Base-by-base conservation (phyloP, 73 alveolate species). In the Stentor coeruleus region DNA sequence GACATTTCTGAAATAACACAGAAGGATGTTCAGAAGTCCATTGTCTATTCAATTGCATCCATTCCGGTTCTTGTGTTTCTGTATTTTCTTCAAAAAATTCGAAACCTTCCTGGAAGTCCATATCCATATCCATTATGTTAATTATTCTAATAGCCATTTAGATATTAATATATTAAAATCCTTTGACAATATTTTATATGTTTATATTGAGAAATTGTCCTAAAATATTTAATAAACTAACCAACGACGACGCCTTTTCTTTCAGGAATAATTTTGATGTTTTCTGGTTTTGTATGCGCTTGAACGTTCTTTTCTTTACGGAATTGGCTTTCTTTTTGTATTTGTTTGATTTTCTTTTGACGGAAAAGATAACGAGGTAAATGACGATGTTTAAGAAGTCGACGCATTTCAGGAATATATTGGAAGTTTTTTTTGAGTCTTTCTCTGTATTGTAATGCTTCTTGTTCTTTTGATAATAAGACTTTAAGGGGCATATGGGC, bases 391-490 rank as follows among this genome's bases (percentile, higher is more conserved):
- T 95, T 91, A 39, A 87, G 81, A 38, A 97, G 93, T 85, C 95
- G 86, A 74, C 87, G 95, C 73, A 97, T 91, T 87, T 97, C 99
- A 3, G 86, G 82, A 86, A 93, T 92, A 82, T 94, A 90, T 81
- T 89, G 89, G 87, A 86, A 97, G 85, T 95, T 97, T 86, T 94
- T 94, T 84, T 95, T 93, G n/a, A 96, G 92, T 33, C 91, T 94
- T 55, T 95, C 93, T 36, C 93, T 83, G 86, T 97, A 97, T 57
- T 91, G 89, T 30, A 95, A 72, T 39, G 96, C 87, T 75, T 88
- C 97, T 58, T 89, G 89, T 84, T 95, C 99, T 85, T 98, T 92
- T 80, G 92, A 90, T 66, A 90, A 91, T 74, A 95, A 80, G 36
- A 92, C 86, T 75, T 96, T 95, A 57, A 97, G 90, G 38, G 98